Percentiles rank a stretch among this genome's conserved stretches.
phyloP scores from a whole-genome alignment of 2,329 filamentous ascomycete species.

The Pseudocercospora eumusae region DNA sequence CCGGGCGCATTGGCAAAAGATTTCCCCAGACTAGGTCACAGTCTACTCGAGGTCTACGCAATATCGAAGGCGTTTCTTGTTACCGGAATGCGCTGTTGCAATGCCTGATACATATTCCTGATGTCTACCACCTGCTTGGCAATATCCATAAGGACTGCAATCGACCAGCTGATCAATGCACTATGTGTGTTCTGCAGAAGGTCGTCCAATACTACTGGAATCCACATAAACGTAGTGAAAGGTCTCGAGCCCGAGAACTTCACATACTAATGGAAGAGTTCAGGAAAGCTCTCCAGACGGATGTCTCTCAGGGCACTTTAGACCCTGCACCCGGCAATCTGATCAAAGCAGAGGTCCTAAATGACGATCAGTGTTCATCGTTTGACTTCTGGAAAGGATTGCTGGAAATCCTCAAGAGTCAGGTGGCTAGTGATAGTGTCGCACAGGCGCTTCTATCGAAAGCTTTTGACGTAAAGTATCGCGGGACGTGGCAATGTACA shows the following conservation, averaged over 20 bases:
- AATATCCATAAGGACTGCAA: background rate
- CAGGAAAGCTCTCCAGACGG: background rate
- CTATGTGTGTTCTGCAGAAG: background rate
- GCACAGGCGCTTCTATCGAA: background rate
- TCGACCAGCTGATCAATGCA: background rate
- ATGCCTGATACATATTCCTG: background rate
- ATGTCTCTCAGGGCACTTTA: background rate
- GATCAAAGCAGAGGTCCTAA: background rate
- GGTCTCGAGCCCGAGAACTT: background rate
- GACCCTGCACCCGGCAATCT: background rate
- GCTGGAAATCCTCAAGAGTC: background rate
- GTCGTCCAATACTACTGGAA: background rate
- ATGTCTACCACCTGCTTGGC: background rate
- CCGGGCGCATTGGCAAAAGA: background rate
- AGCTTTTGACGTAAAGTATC: background rate
- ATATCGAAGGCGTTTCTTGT: background rate
- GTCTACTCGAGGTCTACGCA: background rate
- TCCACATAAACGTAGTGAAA: background rate
- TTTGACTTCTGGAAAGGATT: background rate
- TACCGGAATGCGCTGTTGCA: background rate
- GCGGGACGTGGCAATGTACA: background rate
- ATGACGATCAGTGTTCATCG: background rate
- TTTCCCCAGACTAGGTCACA: background rate
- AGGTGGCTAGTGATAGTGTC: background rate
- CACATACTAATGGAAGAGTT: background rate